Evolutionary conservation across 129 eudicot species (phyloP).

Genomic region (carrot (Daucus carota)): DH1_v3.0 NC_030383.2:6379001-6379500

Average conservation of each 20-base stretch:
- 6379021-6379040: conserved; percentile 51
- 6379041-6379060: conserved; percentile 59
- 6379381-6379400: no score
- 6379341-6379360: no score
- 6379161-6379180: conserved; percentile 16
- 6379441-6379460: no score
- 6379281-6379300: neutral
- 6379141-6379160: conserved; percentile 8
- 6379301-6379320: no score
- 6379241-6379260: conserved; percentile 27
- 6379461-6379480: no score
- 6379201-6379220: conserved; percentile 22
- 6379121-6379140: conserved; percentile 10
- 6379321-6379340: no score
- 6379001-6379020: conserved; percentile 46
- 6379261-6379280: conserved; percentile 13
- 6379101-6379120: neutral
- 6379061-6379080: conserved; percentile 61
- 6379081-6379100: conserved; percentile 41
- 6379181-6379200: conserved; percentile 28
- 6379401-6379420: no score
- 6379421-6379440: no score
- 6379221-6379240: conserved; percentile 26
- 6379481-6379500: no score
- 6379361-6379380: no score